phyloP scores from a whole-genome alignment of 805 yeast species.

The Candida pini region DNA sequence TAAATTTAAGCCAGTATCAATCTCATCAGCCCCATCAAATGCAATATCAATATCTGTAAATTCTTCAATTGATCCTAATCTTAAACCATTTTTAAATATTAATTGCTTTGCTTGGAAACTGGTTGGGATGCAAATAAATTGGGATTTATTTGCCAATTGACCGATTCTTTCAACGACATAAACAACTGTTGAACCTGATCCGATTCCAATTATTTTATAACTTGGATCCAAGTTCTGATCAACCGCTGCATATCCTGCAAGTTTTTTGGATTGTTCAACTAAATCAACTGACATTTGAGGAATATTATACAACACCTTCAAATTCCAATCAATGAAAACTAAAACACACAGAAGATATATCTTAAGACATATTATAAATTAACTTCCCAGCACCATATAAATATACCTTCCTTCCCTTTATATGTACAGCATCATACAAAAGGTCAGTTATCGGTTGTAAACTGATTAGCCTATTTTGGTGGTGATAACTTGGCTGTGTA shows the following conservation, averaged over 20 bases:
- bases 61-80: conserved; percentile 77
- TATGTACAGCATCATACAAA: too few relatives aligned
- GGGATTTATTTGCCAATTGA: conserved; percentile 46
- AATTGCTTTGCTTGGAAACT: conserved; percentile 91
- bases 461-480: not conserved
- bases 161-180: conserved; percentile 93
- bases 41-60: conserved; percentile 80
- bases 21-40: conserved; percentile 98
- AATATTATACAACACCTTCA: not conserved
- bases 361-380: too few relatives aligned
- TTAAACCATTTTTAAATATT: conserved; percentile 73
- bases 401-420: not conserved
- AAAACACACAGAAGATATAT: too few relatives aligned
- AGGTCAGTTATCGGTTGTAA: too few relatives aligned
- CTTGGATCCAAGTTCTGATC: conserved; percentile 74
- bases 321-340: not conserved
- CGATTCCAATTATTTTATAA: conserved; percentile 81
- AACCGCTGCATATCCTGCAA: conserved; percentile 89
- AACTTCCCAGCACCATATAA: too few relatives aligned
- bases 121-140: conserved; percentile 83
- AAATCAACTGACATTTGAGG: conserved; percentile 15
- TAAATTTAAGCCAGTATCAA: conserved; percentile 71
- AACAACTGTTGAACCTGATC: conserved; percentile 94
- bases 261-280: conserved; percentile 75
- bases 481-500: too few relatives aligned